Base-by-base conservation (phyloP, 139 green algal genomes). In the Yamagishiella unicocca region DNA sequence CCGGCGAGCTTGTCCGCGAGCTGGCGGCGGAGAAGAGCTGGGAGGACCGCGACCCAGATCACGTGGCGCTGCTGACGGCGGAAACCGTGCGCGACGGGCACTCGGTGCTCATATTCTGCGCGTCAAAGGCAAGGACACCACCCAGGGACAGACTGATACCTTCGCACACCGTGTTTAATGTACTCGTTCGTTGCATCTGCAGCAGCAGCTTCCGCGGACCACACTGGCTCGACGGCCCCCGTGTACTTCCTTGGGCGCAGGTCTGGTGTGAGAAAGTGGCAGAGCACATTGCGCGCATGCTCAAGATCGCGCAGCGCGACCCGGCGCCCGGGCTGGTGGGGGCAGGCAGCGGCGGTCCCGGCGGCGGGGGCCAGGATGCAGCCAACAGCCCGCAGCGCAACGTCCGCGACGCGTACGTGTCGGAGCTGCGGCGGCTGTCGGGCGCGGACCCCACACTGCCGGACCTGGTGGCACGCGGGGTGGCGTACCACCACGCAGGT, bases 31-130 rank as follows among this genome's bases (percentile, higher is more conserved):
- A 73, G 6, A 42, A 19, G 17, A 61, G 22, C 38, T 92, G 85
- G 89, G 80, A 84, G 37, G 61, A 85, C 61, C 42, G 71, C 25
- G 96, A 99, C 83, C 43, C 77, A 0, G 94, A 97, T 87, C 93
- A 94, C 37, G 45, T 96, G 10, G 94, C 89, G 0, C 40, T 87
- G 71, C 94, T 99, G 1, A 83, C 87, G 4, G 37, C 89, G 19
- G 95, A 98, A 85, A 97, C 93, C 0, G 81, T 96, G 35, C 61
- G 88, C 68, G 83, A 92, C 2, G 92, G 93, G 6, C 87, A 98
- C 87, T 95, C 92, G n/a, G 96, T 97, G 33, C 92, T 99, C 19
- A 87, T 99, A 4, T 99, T 99, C 87, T 99, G 97, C 88, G 89
- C 81, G 55, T 95, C 94, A 58, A 96, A 96, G 84, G 64, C 72